Conservation (phyloP, 140 eudicot genomes). For the Anethum foeniculum region DNA sequence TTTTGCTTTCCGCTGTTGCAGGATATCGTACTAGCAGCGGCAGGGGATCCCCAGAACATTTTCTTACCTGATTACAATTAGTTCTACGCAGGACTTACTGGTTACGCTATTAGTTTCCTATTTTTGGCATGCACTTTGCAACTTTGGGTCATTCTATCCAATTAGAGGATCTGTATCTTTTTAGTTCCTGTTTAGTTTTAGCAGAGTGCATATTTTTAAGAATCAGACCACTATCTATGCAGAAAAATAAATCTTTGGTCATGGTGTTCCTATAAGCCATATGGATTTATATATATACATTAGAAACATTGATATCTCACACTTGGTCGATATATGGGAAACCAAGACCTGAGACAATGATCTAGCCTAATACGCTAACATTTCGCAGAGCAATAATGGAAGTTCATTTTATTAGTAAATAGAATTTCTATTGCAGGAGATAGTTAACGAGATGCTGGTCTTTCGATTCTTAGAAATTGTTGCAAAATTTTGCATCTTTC, state of each 20-base stretch:
- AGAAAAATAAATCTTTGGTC: not conserved
- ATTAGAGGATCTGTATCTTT: slow-evolving; percentile 10
- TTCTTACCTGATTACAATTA: slow-evolving; percentile 84
- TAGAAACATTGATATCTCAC: no score
- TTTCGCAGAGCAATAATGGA: no score
- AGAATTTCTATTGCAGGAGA: no score
- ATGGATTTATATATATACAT: no score
- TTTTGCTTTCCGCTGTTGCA: slow-evolving; percentile 23
- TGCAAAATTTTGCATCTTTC: no score
- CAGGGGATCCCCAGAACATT: slow-evolving; percentile 57
- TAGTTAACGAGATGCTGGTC: no score
- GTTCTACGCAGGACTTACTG: slow-evolving; percentile 91
- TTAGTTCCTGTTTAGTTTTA: slow-evolving; percentile 15
- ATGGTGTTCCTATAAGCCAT: no score
- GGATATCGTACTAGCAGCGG: slow-evolving; percentile 86
- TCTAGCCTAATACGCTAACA: not conserved
- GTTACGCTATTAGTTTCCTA: slow-evolving; percentile 51
- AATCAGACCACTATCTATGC: not conserved
- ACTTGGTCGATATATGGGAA: not conserved
- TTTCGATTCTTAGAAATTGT: no score
- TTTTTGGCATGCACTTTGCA: not conserved
- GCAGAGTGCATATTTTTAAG: slow-evolving; percentile 6
- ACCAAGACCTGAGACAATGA: not conserved
- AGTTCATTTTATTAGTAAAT: no score
- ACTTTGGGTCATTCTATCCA: slow-evolving; percentile 10